A percentile compares a stretch with the other conserved stretches of the same genome.
phyloP scores from a whole-genome alignment of 768 basidiomycete genomes.

The Phanerochaete carnosa region DNA sequence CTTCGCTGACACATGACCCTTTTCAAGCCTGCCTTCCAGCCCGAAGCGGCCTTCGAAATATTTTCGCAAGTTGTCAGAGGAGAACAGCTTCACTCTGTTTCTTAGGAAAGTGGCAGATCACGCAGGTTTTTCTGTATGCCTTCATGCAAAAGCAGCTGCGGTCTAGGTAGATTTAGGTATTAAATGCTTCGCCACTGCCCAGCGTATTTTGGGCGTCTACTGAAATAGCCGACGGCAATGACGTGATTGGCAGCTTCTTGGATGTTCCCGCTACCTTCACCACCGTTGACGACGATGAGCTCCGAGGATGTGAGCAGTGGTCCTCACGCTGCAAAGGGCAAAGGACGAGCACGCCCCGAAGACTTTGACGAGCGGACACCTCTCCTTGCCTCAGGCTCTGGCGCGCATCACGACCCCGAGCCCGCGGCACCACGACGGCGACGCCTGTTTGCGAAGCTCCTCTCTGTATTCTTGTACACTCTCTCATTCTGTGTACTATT shows the following conservation, averaged over 20 bases:
- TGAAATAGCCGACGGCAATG: not conserved
- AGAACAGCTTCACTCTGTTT: constrained; percentile 52
- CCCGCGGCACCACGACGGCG: constrained; percentile 20
- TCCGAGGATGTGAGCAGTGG: not conserved
- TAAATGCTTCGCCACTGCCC: too few relatives aligned
- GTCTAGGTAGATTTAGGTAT: too few relatives aligned
- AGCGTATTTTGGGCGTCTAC: not conserved
- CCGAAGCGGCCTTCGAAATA: constrained; percentile 53
- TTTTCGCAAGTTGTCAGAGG: constrained; percentile 52
- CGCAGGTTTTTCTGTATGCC: not conserved
- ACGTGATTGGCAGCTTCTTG: not conserved
- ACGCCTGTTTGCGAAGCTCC: constrained; percentile 31
- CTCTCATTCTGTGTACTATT: constrained; percentile 46
- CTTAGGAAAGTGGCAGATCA: not conserved
- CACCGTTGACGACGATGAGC: constrained; percentile 1
- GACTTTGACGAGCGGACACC: constrained; percentile 50
- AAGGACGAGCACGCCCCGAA: constrained; percentile 38
- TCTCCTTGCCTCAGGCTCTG: constrained; percentile 42
- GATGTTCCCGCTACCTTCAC: not conserved
- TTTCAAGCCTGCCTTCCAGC: constrained; percentile 57
- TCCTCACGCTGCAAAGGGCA: constrained; percentile 45
- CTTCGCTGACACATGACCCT: not conserved
- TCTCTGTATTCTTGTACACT: constrained; percentile 54
- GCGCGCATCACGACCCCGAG: constrained; percentile 26
- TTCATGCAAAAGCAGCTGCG: too few relatives aligned